Base-by-base conservation (phyloP, 1,139 yeast species). In the Ogataea hybrid region DNA sequence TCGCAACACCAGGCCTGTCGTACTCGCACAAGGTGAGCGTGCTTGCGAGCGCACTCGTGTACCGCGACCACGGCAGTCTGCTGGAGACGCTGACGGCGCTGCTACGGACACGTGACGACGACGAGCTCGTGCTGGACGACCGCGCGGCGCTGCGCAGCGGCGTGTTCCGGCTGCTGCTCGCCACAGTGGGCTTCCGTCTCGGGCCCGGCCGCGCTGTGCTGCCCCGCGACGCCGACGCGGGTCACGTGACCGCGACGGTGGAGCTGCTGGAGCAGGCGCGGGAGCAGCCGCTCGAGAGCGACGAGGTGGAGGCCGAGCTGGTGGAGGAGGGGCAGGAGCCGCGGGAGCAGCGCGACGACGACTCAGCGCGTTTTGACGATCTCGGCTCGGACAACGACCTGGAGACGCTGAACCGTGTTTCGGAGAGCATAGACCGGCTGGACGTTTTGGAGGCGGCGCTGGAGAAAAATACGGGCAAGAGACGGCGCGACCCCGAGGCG, bases 181-280 rank as follows among this genome's bases (percentile, higher is more conserved):
- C 50, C 29, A 50, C 63, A 2, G 62, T 68, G 23, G 67, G 63
- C 10, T 61, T 64, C 22, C 37, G 42, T 2, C 22, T 61, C 11
- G 61, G 62, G 2, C 32, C 56, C 2, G 55, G 54, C 9, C 39
- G 43, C 1, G 57, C 64, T 22, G 31, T 32, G 8, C 35, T 42
- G 9, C 43, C 48, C 2, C 28, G 39, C 2, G 37, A 41, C 10
- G 39, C 61, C 1, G 48, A 59, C 6, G 27, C 37, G 1, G 43
- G 42, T 2, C 48, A 43, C 7, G 11, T 56, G 2, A n/a, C 35
- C 9, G 25, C 32, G n/a, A 45, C 44, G 9, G 36, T 41, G 10
- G 39, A 41, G 16, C 20, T 42, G n/a, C 44, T 57, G 25, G 46
- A 47, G 16, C 39, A 46, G n/a, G 30, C 59, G 1, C 23, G 50